Conservation (phyloP, 31 red algal species). For the Endocladia muricata region DNA sequence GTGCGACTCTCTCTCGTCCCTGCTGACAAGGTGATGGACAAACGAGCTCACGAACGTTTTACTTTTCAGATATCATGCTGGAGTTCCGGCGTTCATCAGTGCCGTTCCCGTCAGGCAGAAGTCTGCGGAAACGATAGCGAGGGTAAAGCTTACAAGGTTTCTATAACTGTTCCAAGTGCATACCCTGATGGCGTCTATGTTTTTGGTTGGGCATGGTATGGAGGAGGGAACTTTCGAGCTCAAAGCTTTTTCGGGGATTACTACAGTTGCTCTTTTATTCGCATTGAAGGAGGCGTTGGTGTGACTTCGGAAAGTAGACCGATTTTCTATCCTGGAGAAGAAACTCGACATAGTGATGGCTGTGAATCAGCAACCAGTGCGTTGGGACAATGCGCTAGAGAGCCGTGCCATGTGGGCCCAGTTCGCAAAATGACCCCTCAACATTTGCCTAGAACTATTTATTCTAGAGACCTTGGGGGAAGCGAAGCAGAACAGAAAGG, state of each 20-base stretch:
- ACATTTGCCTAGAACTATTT: slow-evolving; percentile 20
- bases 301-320: slow-evolving; percentile 20
- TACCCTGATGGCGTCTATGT: slow-evolving; percentile 74
- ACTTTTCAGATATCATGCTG: slow-evolving; percentile 70
- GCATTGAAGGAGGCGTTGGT: slow-evolving; percentile 53
- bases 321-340: slow-evolving; percentile 35
- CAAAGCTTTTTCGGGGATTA: slow-evolving; percentile 80
- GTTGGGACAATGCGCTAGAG: slow-evolving; percentile 49
- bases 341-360: not conserved
- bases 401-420: slow-evolving; percentile 38
- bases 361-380: slow-evolving; percentile 51
- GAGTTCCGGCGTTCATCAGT: slow-evolving; percentile 53
- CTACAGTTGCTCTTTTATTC: slow-evolving; percentile 72
- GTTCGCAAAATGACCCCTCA: slow-evolving; percentile 16
- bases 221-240: slow-evolving; percentile 47
- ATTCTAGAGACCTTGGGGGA: slow-evolving; percentile 5
- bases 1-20: slow-evolving; percentile 63
- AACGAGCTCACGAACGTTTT: slow-evolving; percentile 54
- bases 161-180: slow-evolving; percentile 50
- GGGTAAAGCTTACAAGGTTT: slow-evolving; percentile 50
- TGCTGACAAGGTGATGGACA: slow-evolving; percentile 45
- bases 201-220: slow-evolving; percentile 82
- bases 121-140: slow-evolving; percentile 58
- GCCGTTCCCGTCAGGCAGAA: slow-evolving; percentile 19
- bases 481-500: too few relatives aligned